These are phyloP conservation scores for Vitis rotundifolia DNA, from an alignment of 164 flowering plant genomes.

Conservation along the genomic window DNA sequence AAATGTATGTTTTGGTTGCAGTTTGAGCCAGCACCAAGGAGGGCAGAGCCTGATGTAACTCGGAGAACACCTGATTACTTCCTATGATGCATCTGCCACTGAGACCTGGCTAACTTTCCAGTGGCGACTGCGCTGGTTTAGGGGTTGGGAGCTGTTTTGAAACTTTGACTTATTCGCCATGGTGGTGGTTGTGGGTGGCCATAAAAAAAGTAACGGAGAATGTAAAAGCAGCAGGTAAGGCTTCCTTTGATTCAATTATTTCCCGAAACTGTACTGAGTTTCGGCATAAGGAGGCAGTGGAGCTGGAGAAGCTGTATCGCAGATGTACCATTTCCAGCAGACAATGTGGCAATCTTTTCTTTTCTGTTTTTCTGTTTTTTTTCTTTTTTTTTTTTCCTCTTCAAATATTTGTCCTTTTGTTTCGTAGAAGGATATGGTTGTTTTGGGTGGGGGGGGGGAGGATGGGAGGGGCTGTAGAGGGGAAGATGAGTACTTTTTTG, in stretches of 20 bases:
- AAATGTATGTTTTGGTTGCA: conserved; percentile 27
- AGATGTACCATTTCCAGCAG: conserved; percentile 39
- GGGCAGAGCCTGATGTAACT: conserved; percentile 98
- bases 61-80: conserved; percentile 98
- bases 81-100: conserved; percentile 41
- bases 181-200: conserved; percentile 13
- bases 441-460: not conserved
- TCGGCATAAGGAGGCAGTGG: conserved; percentile 19
- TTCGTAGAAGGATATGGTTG: conserved; percentile 8
- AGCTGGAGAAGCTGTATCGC: conserved; percentile 16
- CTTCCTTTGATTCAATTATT: conserved; percentile 21
- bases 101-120: conserved; percentile 18
- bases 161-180: conserved; percentile 22
- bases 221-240: conserved; percentile 29
- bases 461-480: conserved; percentile 22
- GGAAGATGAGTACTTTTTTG: conserved; percentile 10
- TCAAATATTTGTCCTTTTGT: not conserved
- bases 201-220: conserved; percentile 7
- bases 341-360: conserved; percentile 22
- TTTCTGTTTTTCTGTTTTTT: not conserved
- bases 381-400: conserved; percentile 9
- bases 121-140: conserved; percentile 28
- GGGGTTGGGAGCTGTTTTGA: conserved; percentile 14
- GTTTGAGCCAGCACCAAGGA: conserved; percentile 99
- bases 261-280: conserved; percentile 19